A percentile compares a stretch with the other conserved stretches of the same genome.
Evolutionary conservation across 23 red algal genomes (phyloP).

Genomic region (Gracilaria domingensis): DNA sequence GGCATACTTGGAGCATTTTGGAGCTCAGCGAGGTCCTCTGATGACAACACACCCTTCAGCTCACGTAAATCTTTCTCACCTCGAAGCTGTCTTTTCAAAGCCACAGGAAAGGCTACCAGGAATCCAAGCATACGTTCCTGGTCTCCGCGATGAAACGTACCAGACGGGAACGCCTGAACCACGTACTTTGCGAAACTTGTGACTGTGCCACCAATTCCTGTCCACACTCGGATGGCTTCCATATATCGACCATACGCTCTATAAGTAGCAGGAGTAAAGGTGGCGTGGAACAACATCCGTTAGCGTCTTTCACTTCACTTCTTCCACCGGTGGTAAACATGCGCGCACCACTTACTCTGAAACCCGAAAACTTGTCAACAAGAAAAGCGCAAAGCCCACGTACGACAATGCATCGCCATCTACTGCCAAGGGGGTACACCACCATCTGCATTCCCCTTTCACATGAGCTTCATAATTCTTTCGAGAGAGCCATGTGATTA

Average conservation of each 20-base stretch:
- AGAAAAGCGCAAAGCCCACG: slow-evolving; percentile 70
- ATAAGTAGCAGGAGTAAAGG: not conserved
- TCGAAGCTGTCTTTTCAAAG: slow-evolving; percentile 64
- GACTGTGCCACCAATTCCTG: slow-evolving; percentile 60
- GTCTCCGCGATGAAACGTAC: slow-evolving; percentile 59
- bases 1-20: slow-evolving; percentile 64
- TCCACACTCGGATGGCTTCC: slow-evolving; percentile 65
- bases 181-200: slow-evolving; percentile 62
- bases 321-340: not conserved
- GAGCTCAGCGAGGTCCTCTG: slow-evolving; percentile 52
- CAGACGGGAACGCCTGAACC: slow-evolving; percentile 48
- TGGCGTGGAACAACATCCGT: not conserved
- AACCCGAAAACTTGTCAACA: slow-evolving; percentile 70
- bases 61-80: slow-evolving; percentile 58
- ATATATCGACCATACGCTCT: slow-evolving; percentile 68
- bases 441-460: slow-evolving; percentile 62
- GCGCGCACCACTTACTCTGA: slow-evolving; percentile 44
- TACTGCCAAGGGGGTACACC: slow-evolving; percentile 68
- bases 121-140: slow-evolving; percentile 64
- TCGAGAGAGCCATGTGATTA: slow-evolving; percentile 38
- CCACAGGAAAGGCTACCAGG: slow-evolving; percentile 54
- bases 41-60: slow-evolving; percentile 47
- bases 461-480: slow-evolving; percentile 33
- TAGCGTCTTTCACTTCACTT: not conserved
- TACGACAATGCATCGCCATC: slow-evolving; percentile 64